phyloP scores from a whole-genome alignment of 75 land plant species.

The Cunninghamia lanceolata region DNA sequence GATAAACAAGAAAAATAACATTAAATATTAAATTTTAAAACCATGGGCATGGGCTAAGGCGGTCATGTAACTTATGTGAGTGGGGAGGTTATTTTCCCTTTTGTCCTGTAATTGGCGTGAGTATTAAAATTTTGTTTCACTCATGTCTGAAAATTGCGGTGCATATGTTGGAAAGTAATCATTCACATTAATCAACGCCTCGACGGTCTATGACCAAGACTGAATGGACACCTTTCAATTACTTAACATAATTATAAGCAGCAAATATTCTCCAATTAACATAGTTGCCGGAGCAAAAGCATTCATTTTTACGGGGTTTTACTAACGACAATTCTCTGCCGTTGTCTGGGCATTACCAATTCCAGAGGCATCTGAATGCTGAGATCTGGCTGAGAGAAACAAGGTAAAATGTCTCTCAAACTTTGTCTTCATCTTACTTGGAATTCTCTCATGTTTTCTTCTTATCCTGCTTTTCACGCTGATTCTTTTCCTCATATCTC shows the following conservation, averaged over 20 bases:
- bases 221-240: neutral
- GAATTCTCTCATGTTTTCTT: neutral
- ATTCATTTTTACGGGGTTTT: neutral
- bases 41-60: no score
- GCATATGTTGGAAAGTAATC: no score
- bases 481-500: no score
- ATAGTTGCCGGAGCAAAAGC: no score
- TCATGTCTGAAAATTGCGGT: no score
- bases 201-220: neutral
- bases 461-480: no score
- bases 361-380: neutral
- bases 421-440: neutral
- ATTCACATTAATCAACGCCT: neutral
- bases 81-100: no score
- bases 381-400: neutral
- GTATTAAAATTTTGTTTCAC: no score
- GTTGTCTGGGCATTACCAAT: neutral
- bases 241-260: neutral
- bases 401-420: neutral
- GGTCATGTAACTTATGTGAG: no score
- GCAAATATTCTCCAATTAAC: neutral
- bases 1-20: no score
- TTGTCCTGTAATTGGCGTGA: no score
- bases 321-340: neutral
- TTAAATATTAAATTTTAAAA: no score